phyloP scores from a whole-genome alignment of 768 basidiomycete genomes.

The Kwoniella heveanensis region DNA sequence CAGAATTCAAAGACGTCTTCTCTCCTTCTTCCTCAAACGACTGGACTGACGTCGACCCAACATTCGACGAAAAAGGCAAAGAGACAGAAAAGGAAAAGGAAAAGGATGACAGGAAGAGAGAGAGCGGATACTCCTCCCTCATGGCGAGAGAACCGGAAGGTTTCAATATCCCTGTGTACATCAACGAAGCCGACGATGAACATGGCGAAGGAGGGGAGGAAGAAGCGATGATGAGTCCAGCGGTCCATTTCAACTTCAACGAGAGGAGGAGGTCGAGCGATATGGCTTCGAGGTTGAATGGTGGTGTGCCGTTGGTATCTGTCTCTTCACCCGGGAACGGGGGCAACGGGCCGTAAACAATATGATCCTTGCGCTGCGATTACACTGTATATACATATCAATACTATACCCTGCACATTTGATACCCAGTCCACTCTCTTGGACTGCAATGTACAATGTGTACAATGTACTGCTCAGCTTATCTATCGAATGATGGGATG shows the following conservation, averaged over 20 bases:
- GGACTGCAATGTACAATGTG: no score
- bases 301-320: slow-evolving; percentile 6
- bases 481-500: no score
- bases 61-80: not conserved
- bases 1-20: slow-evolving; percentile 39
- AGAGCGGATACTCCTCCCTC: slow-evolving; percentile 5
- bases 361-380: no score
- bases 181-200: slow-evolving; percentile 3
- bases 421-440: not conserved
- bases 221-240: not conserved
- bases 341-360: no score
- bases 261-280: slow-evolving; percentile 5
- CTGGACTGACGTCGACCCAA: not conserved
- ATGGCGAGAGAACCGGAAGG: slow-evolving; percentile 3
- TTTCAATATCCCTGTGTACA: slow-evolving; percentile 1
- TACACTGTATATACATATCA: no score
- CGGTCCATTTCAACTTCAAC: slow-evolving; percentile 8
- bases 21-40: slow-evolving; percentile 13
- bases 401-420: not conserved
- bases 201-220: not conserved
- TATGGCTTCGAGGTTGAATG: not conserved
- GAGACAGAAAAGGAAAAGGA: no score
- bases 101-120: no score
- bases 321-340: slow-evolving; percentile 3
- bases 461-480: no score